Evolutionary conservation across 164 flowering plant genomes (phyloP).

Genomic region (Sextonia rubra): DNA sequence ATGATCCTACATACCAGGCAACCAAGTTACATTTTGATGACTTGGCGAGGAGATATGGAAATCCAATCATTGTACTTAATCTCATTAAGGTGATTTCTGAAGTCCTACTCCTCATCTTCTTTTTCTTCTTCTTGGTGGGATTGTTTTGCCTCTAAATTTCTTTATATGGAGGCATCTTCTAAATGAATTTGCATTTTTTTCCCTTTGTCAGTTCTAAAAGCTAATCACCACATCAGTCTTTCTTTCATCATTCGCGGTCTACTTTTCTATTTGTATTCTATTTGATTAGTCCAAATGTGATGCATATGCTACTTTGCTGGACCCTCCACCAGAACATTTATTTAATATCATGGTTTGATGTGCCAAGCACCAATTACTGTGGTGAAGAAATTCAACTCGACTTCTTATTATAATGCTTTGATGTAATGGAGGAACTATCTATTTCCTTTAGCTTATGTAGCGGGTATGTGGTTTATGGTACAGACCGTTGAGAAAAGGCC

Average conservation of each 20-base stretch:
- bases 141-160: not conserved
- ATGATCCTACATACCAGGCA: constrained; percentile 94
- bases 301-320: too few relatives aligned
- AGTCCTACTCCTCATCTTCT: not conserved
- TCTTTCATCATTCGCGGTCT: not conserved
- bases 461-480: constrained; percentile 15
- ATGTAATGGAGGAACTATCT: not conserved
- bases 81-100: constrained; percentile 66
- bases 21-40: constrained; percentile 95
- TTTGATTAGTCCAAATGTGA: not conserved
- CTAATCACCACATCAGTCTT: not conserved
- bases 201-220: not conserved
- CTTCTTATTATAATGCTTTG: too few relatives aligned
- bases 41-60: constrained; percentile 86
- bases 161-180: not conserved
- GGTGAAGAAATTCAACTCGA: too few relatives aligned
- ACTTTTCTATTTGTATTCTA: not conserved
- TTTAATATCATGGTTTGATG: too few relatives aligned
- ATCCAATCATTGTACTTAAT: constrained; percentile 94
- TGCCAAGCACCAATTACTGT: too few relatives aligned
- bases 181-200: not conserved
- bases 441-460: not conserved
- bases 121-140: not conserved
- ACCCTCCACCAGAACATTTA: too few relatives aligned
- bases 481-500: constrained; percentile 99